Base-by-base conservation (phyloP, 2,329 filamentous ascomycete species). In the Diaporthe citriasiana region DNA sequence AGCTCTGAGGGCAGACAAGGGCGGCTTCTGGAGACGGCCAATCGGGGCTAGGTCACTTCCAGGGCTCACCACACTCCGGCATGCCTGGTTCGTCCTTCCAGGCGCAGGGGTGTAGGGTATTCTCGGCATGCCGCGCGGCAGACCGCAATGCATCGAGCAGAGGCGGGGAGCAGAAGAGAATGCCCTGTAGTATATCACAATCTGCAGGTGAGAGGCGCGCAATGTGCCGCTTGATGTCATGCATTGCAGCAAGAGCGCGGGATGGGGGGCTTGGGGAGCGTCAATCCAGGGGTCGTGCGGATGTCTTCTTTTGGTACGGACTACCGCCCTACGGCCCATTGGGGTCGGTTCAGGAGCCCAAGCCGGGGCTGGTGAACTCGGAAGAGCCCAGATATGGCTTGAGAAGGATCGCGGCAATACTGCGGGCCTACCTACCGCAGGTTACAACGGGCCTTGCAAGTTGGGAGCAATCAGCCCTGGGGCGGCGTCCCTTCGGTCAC, bases 191-290 rank as follows among this genome's bases (percentile, higher is more conserved):
- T 15, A 53, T 13, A 68, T 51, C 42, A 59, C 53, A 73, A 73
- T n/a, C 42, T 70, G 71, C 72, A 70, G 72, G 42, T 40, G 65
- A 73, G 53, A 66, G 27, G 50, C 13, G 50, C 55, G 72, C 33
- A 73, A 56, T 63, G 45, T 51, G 55, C 65, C n/a, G n/a, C 51
- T 73, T 77, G 75, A 77, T 78, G 74, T 76, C 77, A 77, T 77
- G 77, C 77, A 78, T 76, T 76, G 74, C 74, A 75, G 50, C 45
- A 53, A 53, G 51, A 38, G 72, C 71, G 65, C 65, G 51, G 59
- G 74, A 63, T 70, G 59, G 59, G 40, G 25, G 10, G 9, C 12
- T 47, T 27, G 25, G 40, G 40, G 42, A 50, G 72, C 19, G 25
- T 70, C 51, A 66, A 74, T 69, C 53, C 70, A 70, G 69, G 63